Evolutionary conservation across 768 basidiomycete species (phyloP).

Genomic region (Daedaleopsis nitida): DNA sequence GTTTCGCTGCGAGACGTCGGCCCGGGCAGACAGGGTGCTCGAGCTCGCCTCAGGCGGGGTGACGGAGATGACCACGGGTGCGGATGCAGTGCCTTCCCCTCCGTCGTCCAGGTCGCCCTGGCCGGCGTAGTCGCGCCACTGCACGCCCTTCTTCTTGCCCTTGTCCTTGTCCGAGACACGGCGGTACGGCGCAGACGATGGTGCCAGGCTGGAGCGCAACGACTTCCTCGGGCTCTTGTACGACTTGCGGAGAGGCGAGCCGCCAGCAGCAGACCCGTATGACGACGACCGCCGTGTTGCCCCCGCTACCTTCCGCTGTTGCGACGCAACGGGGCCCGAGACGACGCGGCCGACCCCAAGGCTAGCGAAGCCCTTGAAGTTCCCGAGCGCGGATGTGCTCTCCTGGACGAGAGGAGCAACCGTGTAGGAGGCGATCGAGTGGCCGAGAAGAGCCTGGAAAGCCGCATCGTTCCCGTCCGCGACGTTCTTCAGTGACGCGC

Average conservation of each 20-base stretch:
- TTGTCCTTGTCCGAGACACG: conserved; percentile 67
- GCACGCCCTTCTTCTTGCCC: conserved; percentile 71
- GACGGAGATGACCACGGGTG: conserved; percentile 22
- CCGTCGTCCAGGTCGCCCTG: conserved; percentile 77
- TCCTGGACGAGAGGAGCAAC: conserved; percentile 31
- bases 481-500: conserved; percentile 51
- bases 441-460: conserved; percentile 68
- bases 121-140: conserved; percentile 89
- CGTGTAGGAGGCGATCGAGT: conserved; percentile 63
- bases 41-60: conserved; percentile 29
- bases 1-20: conserved; percentile 15
- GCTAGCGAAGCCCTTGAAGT: conserved; percentile 52
- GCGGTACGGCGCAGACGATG: conserved; percentile 54
- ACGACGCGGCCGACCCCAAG: conserved; percentile 49
- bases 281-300: conserved; percentile 48
- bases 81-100: conserved; percentile 29
- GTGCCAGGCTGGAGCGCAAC: conserved; percentile 60
- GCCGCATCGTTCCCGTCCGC: conserved; percentile 70
- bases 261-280: conserved; percentile 33
- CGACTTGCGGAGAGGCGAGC: conserved; percentile 45
- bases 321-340: conserved; percentile 47
- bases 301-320: conserved; percentile 30
- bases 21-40: conserved; percentile 24
- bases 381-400: conserved; percentile 39
- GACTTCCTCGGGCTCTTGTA: conserved; percentile 61